A percentile compares a stretch with the other conserved stretches of the same genome.
Evolutionary conservation across 1,284 basidiomycete genomes (phyloP).

Genomic region (Trametes pubescens): DNA sequence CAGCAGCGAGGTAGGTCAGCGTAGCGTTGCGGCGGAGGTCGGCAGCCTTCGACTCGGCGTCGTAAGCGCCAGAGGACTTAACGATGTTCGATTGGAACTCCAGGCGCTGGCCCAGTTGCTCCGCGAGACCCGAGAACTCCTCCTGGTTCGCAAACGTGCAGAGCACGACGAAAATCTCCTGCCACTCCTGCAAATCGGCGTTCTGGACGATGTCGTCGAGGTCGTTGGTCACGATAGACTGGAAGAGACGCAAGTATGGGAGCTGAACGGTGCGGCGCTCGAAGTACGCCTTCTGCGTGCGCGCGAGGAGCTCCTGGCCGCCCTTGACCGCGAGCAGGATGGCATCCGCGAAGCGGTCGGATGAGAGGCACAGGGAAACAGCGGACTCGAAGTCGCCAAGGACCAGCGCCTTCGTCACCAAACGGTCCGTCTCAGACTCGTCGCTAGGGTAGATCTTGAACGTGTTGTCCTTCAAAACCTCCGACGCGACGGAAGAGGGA

Average conservation of each 20-base stretch:
- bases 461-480: constrained; percentile 75
- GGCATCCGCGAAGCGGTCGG: constrained; percentile 93
- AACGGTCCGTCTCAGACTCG: constrained; percentile 87
- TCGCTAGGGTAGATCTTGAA: constrained; percentile 94
- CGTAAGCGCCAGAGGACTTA: constrained; percentile 57
- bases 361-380: constrained; percentile 90
- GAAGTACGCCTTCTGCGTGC: constrained; percentile 95
- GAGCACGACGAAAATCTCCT: constrained; percentile 95
- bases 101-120: constrained; percentile 91
- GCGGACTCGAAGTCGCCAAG: constrained; percentile 95
- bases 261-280: constrained; percentile 78
- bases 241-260: constrained; percentile 94
- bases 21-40: constrained; percentile 90
- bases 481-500: constrained; percentile 85
- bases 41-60: constrained; percentile 53
- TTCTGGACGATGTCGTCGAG: constrained; percentile 95
- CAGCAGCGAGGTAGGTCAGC: constrained; percentile 91
- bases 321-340: constrained; percentile 94
- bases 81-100: constrained; percentile 82
- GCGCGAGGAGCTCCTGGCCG: constrained; percentile 87
- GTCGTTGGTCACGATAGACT: constrained; percentile 94
- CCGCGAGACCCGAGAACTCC: constrained; percentile 88
- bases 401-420: constrained; percentile 94
- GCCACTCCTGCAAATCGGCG: constrained; percentile 95
- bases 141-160: constrained; percentile 93